Evolutionary conservation across 768 basidiomycete species (phyloP).

Genomic region (Suillus fuscotomentosus): DNA sequence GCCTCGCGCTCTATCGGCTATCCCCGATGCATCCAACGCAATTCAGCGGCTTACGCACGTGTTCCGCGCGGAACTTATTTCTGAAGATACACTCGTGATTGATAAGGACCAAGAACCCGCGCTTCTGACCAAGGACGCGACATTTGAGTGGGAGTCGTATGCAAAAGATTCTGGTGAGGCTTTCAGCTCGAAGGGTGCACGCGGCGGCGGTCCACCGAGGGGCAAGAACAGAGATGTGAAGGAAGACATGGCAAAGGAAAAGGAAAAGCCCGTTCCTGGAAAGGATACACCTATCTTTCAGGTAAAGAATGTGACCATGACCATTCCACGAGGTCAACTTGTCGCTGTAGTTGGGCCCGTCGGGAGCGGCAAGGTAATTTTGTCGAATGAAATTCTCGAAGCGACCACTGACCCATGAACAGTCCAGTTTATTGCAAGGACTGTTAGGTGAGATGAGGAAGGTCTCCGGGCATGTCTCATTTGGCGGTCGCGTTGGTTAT

Average conservation of each 20-base stretch:
- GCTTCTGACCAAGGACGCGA: constrained; percentile 48
- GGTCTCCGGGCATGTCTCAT: constrained; percentile 47
- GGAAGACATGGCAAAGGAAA: constrained; percentile 9
- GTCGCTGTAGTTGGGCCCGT: constrained; percentile 68
- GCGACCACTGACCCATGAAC: not conserved
- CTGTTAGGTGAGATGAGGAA: constrained; percentile 74
- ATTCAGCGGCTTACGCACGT: constrained; percentile 48
- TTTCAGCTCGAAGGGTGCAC: not conserved
- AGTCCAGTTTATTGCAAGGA: constrained; percentile 60
- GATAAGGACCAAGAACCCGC: constrained; percentile 47
- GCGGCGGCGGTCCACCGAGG: constrained; percentile 1
- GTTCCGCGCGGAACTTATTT: constrained; percentile 48
- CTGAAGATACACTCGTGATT: constrained; percentile 39
- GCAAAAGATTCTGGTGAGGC: constrained; percentile 8
- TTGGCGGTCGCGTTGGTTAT: constrained; percentile 69
- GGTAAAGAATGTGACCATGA: constrained; percentile 48
- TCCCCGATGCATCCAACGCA: constrained; percentile 65
- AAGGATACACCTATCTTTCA: constrained; percentile 36
- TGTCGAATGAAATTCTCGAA: not conserved
- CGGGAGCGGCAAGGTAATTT: constrained; percentile 58
- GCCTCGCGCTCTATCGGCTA: constrained; percentile 58
- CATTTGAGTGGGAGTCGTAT: constrained; percentile 61
- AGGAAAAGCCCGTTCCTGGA: constrained; percentile 10
- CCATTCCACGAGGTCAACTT: constrained; percentile 55
- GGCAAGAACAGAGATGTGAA: not conserved